Percentiles rank a stretch among this genome's conserved stretches.
phyloP scores from a whole-genome alignment of 2,329 filamentous ascomycete species.

The Hymenoscyphus salicellus region DNA sequence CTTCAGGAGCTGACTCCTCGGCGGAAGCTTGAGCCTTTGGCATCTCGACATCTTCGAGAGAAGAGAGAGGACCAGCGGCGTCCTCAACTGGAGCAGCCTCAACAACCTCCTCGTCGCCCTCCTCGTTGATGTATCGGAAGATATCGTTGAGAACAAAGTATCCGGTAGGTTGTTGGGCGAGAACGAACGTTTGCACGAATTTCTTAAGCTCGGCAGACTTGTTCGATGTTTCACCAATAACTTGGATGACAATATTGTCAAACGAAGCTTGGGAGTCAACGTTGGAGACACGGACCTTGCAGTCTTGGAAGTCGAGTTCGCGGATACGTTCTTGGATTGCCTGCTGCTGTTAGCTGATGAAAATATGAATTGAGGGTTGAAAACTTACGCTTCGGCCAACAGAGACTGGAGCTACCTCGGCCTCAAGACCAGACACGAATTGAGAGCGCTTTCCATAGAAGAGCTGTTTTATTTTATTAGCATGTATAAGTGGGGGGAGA shows the following conservation, averaged over 20 bases:
- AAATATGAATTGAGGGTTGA: not conserved
- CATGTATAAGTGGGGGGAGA: constrained; percentile 20
- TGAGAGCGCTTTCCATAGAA: constrained; percentile 97
- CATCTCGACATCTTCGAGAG: constrained; percentile 35
- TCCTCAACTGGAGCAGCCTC: constrained; percentile 39
- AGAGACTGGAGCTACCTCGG: constrained; percentile 80
- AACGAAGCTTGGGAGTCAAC: constrained; percentile 93
- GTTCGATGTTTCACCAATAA: constrained; percentile 97
- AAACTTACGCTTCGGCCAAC: constrained; percentile 78
- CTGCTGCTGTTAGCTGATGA: constrained; percentile 45
- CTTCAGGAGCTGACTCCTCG: constrained; percentile 36
- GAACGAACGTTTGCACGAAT: constrained; percentile 96
- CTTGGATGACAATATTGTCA: constrained; percentile 93
- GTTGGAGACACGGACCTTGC: constrained; percentile 97
- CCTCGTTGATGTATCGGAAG: constrained; percentile 86
- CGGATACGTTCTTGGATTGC: constrained; percentile 93
- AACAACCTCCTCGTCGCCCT: constrained; percentile 68
- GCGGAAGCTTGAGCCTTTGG: constrained; percentile 34
- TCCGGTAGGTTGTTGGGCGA: constrained; percentile 91
- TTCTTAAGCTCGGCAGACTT: constrained; percentile 88
- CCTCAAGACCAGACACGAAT: constrained; percentile 88
- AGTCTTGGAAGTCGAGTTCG: constrained; percentile 89
- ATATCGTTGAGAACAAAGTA: constrained; percentile 99
- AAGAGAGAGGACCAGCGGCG: constrained; percentile 23
- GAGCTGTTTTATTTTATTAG: constrained; percentile 51